phyloP scores from a whole-genome alignment of 164 flowering plant genomes.

The Saururus chinensis region DNA sequence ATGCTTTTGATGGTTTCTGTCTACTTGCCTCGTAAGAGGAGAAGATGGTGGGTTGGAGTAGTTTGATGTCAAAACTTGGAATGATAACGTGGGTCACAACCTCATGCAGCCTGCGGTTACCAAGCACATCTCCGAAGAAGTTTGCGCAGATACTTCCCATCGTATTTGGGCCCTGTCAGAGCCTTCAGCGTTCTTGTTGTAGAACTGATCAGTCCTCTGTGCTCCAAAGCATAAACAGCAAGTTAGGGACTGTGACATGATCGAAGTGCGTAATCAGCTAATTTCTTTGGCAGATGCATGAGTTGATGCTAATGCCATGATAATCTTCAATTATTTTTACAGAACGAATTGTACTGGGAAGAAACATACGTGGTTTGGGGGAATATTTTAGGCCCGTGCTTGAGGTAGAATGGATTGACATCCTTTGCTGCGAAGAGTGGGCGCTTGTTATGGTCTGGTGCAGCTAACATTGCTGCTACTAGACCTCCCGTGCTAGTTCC shows the following conservation, averaged over 20 bases:
- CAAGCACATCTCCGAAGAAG: constrained; percentile 3
- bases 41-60: constrained; percentile 10
- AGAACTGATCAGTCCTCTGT: constrained; percentile 18
- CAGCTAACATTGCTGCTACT: constrained; percentile 7
- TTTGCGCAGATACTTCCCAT: constrained; percentile 9
- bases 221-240: background rate
- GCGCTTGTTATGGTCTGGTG: constrained; percentile 6
- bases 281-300: too few relatives aligned
- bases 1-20: too few relatives aligned
- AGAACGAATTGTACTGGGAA: background rate
- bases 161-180: constrained; percentile 11
- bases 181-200: background rate
- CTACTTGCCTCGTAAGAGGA: constrained; percentile 6
- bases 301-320: too few relatives aligned
- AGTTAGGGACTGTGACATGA: too few relatives aligned
- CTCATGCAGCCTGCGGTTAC: constrained; percentile 2
- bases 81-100: constrained; percentile 7
- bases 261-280: too few relatives aligned
- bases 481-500: constrained; percentile 14
- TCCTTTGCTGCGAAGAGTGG: constrained; percentile 10
- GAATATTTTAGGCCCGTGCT: constrained; percentile 7
- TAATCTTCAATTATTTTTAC: too few relatives aligned
- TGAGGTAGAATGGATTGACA: constrained; percentile 7
- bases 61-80: constrained; percentile 5
- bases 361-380: constrained; percentile 4